Evolutionary conservation across 495 filamentous ascomycete genomes (phyloP), one percentile per base, ranked within the genome.

Genomic region (Penicillium bovifimosum): DNA sequence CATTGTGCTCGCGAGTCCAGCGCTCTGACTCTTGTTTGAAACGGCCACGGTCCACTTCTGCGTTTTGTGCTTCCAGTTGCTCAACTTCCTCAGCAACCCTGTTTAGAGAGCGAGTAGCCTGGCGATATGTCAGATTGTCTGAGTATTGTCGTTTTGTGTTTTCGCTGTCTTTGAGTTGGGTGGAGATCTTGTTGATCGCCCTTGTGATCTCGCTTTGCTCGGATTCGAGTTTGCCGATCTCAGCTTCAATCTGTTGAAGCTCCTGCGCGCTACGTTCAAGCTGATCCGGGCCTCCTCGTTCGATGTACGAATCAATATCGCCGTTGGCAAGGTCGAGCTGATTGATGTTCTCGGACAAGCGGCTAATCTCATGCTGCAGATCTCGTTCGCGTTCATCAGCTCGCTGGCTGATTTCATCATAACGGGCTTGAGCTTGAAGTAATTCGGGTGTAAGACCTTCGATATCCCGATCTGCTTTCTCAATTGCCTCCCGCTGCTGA

Each of bases 101-200:
- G 16, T 90, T 73, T 29, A 95, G 75, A 42, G 84, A 79, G 36
- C 84, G 76, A 45, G 80, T 76, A 40, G 83, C 83, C 59, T 84
- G 83, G 41, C 93, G 88, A 62, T 89, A 96, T 18, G 80, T 81
- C 33, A 96, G 71, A 58, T 97, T 97, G 61, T 97, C 91, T 13
- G 76, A 76, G 60, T 97, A 95, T 54, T 83, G 86, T 35, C 86
- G 83, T 68, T 87, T 87, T 14, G 84, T 93, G 47, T 85, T 80
- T 46, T 86, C 84, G 56, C 86, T 86, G 59, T 88, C 87, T 55
- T 84, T 81, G 20, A 92, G 74, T 52, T 90, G 84, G 40, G 87
- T 80, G 28, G 86, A 86, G 18, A 96, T 76, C 55, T 84, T 85
- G 68, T 95, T 95, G 53, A 87, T 81, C 49, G 83, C 76, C 29